A percentile compares a stretch with the other conserved stretches of the same genome.
Evolutionary conservation across 495 filamentous ascomycete genomes (phyloP).

Genomic region (Neurospora hispaniola): DNA sequence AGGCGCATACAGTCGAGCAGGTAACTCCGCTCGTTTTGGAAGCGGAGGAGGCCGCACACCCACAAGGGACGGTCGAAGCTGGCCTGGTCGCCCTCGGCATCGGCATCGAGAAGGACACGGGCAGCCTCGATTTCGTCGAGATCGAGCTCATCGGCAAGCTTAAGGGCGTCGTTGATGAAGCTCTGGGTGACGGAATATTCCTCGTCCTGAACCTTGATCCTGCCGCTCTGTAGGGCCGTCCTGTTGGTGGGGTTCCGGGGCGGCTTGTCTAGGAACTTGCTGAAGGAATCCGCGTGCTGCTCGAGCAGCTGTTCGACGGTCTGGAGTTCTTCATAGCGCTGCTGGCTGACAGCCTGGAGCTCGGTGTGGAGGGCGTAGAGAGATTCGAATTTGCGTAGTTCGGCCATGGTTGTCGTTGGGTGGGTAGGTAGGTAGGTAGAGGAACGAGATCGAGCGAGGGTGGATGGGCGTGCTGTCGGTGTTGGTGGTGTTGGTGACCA

Average conservation of each 20-base stretch:
- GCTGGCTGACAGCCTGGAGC: conserved; percentile 54
- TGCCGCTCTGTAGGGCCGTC: conserved; percentile 42
- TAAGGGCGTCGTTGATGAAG: conserved; percentile 67
- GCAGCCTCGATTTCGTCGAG: conserved; percentile 85
- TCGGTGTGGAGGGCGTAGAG: conserved; percentile 72
- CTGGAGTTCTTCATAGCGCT: conserved; percentile 49
- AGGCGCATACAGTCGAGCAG: conserved; percentile 75
- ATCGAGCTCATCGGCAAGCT: conserved; percentile 76
- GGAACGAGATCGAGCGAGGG: not conserved
- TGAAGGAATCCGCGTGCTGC: conserved; percentile 58
- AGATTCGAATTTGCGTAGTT: conserved; percentile 50
- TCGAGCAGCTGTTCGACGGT: conserved; percentile 58
- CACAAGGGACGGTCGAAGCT: conserved; percentile 56
- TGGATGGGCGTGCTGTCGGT: not conserved
- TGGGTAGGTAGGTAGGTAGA: conserved; percentile 2
- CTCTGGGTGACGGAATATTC: conserved; percentile 77
- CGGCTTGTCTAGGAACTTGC: conserved; percentile 65
- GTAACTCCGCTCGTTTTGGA: conserved; percentile 69
- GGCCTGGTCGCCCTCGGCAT: conserved; percentile 53
- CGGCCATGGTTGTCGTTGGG: conserved; percentile 46
- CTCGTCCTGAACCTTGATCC: conserved; percentile 55
- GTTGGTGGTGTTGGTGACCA: not conserved
- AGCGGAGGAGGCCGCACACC: conserved; percentile 67
- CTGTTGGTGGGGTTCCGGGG: conserved; percentile 57
- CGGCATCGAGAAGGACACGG: conserved; percentile 54